Base-by-base conservation (phyloP, 108 stramenopile species). In the Skeletonema potamos region DNA sequence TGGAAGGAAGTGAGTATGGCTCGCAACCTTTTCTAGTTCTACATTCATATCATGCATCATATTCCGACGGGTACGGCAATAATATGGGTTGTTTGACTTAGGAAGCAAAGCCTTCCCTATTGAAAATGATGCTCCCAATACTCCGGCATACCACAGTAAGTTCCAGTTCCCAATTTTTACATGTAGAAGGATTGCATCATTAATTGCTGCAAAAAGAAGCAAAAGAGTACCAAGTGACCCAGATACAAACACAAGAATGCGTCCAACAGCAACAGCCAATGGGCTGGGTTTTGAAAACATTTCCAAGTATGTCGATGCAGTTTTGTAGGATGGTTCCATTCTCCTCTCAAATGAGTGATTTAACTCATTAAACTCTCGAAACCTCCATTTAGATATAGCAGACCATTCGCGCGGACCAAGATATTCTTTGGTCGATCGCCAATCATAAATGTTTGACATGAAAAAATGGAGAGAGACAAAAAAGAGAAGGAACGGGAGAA, bases 291-390 rank as follows among this genome's bases (percentile, higher is more conserved):
- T 85, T 27, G 64, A 48, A 82, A 97, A 97, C 62, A 94, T 76
- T 39, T 88, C 85, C 37, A 96, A 64, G 73, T 96, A 99, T 7
- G 77, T 68, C 30, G 89, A 83, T n/a, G 96, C 93, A 30, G 90
- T 86, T 65, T 86, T 67, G 81, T 98, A 97, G 4, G 87, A 90
- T 27, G 95, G 91, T 54, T 76, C 87, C 48, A 93, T 62, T 34
- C 95, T 82, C 51, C 85, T 74, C 55, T 95, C 95, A 81, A 98
- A 99, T 6, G 84, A 29, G 70, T 98, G 97, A 29, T 92, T 93
- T 24, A 98, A 66, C 79, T 99, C 98, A 77, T 99, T 99, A 72
- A 94, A 97, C 79, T 99, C 97, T 27, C 98, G 82, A 78, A 99
- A 98, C 12, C 70, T 93, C 96, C 96, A 98, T 58, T 68, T 77